These are phyloP conservation scores for Suillus brevipes DNA, from an alignment of 768 basidiomycete genomes.

Conservation along the genomic window DNA sequence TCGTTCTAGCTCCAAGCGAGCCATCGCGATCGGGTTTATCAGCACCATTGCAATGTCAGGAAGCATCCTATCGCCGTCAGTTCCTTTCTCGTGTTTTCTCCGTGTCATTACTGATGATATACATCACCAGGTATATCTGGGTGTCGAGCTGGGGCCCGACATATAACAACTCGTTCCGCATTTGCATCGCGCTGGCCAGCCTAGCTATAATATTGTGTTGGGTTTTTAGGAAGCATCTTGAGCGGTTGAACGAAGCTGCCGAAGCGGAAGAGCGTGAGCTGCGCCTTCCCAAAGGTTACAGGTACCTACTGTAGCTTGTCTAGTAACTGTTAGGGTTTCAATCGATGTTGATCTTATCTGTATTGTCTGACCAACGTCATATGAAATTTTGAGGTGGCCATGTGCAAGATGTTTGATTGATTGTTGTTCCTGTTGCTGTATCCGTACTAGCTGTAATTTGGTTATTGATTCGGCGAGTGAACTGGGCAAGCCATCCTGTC, in stretches of 20 bases:
- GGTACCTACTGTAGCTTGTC: conserved; percentile 43
- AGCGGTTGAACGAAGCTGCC: conserved; percentile 36
- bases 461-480: not conserved
- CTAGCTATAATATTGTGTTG: conserved; percentile 48
- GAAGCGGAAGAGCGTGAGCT: conserved; percentile 39
- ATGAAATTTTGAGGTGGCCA: too few species aligned
- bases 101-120: not conserved
- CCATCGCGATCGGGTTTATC: conserved; percentile 26
- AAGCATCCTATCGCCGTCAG: conserved; percentile 11
- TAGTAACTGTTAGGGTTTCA: not conserved
- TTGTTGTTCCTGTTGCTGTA: not conserved
- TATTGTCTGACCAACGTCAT: not conserved
- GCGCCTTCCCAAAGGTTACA: conserved; percentile 36
- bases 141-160: conserved; percentile 63
- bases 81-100: conserved; percentile 7
- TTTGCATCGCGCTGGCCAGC: conserved; percentile 61
- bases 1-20: conserved; percentile 75
- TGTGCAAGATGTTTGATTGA: not conserved
- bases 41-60: conserved; percentile 6
- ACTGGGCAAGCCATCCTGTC: not conserved
- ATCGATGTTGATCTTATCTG: not conserved
- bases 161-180: conserved; percentile 65
- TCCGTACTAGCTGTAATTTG: not conserved
- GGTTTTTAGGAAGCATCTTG: conserved; percentile 43
- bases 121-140: conserved; percentile 54